phyloP scores from a whole-genome alignment of 140 eudicot species.

The Senecio squalidus region DNA sequence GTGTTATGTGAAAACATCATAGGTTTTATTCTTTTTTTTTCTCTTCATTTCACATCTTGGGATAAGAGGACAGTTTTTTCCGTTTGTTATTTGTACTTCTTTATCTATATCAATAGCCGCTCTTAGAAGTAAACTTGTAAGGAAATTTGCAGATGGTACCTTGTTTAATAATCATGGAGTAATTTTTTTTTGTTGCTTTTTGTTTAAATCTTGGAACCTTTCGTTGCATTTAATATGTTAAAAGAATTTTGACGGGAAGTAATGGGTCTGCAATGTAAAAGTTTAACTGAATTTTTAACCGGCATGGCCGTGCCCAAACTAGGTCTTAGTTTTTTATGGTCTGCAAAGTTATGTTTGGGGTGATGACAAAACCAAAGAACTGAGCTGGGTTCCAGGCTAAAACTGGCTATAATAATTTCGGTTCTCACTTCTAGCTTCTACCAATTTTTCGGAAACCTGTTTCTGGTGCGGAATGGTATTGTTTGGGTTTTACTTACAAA shows the following conservation, averaged over 20 bases:
- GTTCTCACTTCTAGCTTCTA: too few relatives aligned
- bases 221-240: background rate
- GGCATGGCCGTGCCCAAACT: too few relatives aligned
- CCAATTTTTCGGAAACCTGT: too few relatives aligned
- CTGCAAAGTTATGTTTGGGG: too few relatives aligned
- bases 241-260: background rate
- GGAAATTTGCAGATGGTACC: background rate
- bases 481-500: too few relatives aligned
- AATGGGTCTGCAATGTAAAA: background rate
- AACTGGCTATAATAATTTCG: too few relatives aligned
- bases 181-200: background rate
- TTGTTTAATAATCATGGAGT: constrained; percentile 3
- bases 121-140: constrained; percentile 4
- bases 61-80: constrained; percentile 4
- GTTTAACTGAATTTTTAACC: too few relatives aligned
- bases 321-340: too few relatives aligned
- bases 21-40: constrained; percentile 26
- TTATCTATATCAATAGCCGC: constrained; percentile 2
- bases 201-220: background rate
- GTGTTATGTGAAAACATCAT: constrained; percentile 38
- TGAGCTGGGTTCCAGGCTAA: too few relatives aligned
- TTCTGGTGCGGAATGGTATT: too few relatives aligned
- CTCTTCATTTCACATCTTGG: constrained; percentile 4
- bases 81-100: constrained; percentile 7
- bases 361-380: too few relatives aligned